These are phyloP conservation scores for Ustilago loliicola DNA, from an alignment of 1,284 basidiomycete species.

Conservation along the genomic window DNA sequence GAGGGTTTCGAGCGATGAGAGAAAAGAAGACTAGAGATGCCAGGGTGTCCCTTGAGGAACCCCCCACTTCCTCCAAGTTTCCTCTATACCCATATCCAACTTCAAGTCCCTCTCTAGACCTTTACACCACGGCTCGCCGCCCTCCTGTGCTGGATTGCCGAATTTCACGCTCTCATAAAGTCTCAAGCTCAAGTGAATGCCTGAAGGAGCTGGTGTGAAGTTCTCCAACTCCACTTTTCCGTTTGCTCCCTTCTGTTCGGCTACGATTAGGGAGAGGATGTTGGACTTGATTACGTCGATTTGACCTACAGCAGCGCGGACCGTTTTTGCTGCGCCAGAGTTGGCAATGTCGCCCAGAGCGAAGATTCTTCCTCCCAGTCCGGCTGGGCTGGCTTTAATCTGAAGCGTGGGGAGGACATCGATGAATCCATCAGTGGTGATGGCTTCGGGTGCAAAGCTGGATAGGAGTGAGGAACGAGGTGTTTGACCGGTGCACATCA, in stretches of 20 bases:
- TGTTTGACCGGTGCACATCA: slow-evolving; percentile 56
- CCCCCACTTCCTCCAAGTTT: slow-evolving; percentile 24
- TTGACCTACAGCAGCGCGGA: slow-evolving; percentile 42
- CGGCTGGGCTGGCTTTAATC: slow-evolving; percentile 4
- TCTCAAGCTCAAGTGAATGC: slow-evolving; percentile 40
- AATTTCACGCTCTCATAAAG: slow-evolving; percentile 51
- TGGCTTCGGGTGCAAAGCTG: slow-evolving; percentile 21
- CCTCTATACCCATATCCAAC: slow-evolving; percentile 39
- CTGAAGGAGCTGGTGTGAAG: slow-evolving; percentile 30
- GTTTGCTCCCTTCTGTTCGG: background rate
- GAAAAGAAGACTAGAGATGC: slow-evolving; percentile 23
- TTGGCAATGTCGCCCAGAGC: slow-evolving; percentile 48
- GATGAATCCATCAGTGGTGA: slow-evolving; percentile 40
- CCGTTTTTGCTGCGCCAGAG: slow-evolving; percentile 45
- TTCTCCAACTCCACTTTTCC: background rate
- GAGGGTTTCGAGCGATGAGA: background rate
- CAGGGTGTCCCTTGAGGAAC: slow-evolving; percentile 45
- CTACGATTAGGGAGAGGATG: slow-evolving; percentile 33
- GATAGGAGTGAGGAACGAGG: slow-evolving; percentile 36
- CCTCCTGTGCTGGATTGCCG: slow-evolving; percentile 25
- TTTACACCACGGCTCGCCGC: slow-evolving; percentile 13
- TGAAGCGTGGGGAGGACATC: slow-evolving; percentile 48
- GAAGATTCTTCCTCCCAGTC: slow-evolving; percentile 20
- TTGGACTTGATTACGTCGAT: slow-evolving; percentile 42
- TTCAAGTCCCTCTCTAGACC: slow-evolving; percentile 35